Base-by-base conservation (phyloP, 1,284 basidiomycete genomes). In the Marasmius sp. region DNA sequence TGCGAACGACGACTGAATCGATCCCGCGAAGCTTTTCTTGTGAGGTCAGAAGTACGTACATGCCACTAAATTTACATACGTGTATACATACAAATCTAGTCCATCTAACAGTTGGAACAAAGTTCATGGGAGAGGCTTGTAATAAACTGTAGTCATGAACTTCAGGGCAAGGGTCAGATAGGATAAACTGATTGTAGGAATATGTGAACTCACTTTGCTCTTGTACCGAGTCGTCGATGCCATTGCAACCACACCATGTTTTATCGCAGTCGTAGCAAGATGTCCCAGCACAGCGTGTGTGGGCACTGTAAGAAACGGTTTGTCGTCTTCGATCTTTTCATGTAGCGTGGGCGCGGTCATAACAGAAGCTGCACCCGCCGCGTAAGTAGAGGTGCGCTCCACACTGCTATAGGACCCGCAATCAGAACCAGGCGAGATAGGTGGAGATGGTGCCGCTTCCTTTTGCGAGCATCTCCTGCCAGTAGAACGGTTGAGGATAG, bases 401-500 rank as follows among this genome's bases (percentile, higher is more conserved):
- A 18, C 20, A 36, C 10, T 37, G 20, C 33, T 38, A 14, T 38
- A 38, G 34, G 27, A 27, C 37, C 52, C 16, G 8, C 20, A n/a
- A 37, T 38, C 52, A 37, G 16, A 49, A n/a, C 52, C 16, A n/a
- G 16, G 16, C 20, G 9, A 8, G 20, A 37, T 38, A 36, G n/a
- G 52, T 11, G 14, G 50, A 16, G 22, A 52, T 52, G 50, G 22
- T 16, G 27, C 16, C 14, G 20, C 18, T 34, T 52, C 50, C 34
- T 14, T 16, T 16, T 22, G 22, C 52, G 12, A 18, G 34, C 20
- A 6, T 36, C 20, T 38, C n/a, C 34, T 37, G 52, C 12, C 45
- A 16, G 20, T 18, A 22, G 51, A 37, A 14, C 39, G 33, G 38
- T 98, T 98, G 65, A 98, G 78, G 60, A 98, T 97, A 51, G 98